These are phyloP conservation scores for Epichloe coenophiala DNA, from an alignment of 2,329 filamentous ascomycete genomes.

Conservation along the genomic window DNA sequence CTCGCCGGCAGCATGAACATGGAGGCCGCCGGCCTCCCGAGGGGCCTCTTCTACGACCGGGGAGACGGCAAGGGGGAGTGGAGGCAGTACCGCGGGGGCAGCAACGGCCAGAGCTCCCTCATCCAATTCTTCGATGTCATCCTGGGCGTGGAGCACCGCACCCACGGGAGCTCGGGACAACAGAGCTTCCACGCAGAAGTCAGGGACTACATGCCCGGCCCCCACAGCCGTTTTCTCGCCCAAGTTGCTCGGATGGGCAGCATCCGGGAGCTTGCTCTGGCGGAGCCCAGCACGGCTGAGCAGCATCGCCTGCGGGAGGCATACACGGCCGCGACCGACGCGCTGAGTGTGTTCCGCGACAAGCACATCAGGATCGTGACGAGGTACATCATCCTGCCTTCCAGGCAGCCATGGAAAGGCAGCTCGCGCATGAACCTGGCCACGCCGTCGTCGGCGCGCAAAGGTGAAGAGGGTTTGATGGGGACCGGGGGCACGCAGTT, in stretches of 20 bases:
- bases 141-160: constrained; percentile 64
- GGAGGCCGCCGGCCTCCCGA: constrained; percentile 67
- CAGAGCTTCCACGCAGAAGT: constrained; percentile 50
- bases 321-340: constrained; percentile 62
- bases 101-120: constrained; percentile 83
- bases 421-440: constrained; percentile 27
- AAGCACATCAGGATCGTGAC: constrained; percentile 85
- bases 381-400: constrained; percentile 77
- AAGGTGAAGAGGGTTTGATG: constrained; percentile 39
- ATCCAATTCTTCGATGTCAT: constrained; percentile 89
- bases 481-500: constrained; percentile 87
- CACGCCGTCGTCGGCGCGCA: constrained; percentile 24
- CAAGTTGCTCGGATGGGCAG: constrained; percentile 58
- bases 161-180: constrained; percentile 22
- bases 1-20: constrained; percentile 90
- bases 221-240: constrained; percentile 66
- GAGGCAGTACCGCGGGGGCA: constrained; percentile 73
- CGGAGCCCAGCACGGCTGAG: constrained; percentile 37
- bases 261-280: constrained; percentile 54
- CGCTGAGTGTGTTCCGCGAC: constrained; percentile 64
- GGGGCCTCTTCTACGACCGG: constrained; percentile 74
- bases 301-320: constrained; percentile 28
- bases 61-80: constrained; percentile 53
- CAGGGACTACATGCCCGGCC: constrained; percentile 79
- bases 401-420: constrained; percentile 27